Evolutionary conservation across 257 asterid species (phyloP).

Genomic region (Solanum appendiculatum): DNA sequence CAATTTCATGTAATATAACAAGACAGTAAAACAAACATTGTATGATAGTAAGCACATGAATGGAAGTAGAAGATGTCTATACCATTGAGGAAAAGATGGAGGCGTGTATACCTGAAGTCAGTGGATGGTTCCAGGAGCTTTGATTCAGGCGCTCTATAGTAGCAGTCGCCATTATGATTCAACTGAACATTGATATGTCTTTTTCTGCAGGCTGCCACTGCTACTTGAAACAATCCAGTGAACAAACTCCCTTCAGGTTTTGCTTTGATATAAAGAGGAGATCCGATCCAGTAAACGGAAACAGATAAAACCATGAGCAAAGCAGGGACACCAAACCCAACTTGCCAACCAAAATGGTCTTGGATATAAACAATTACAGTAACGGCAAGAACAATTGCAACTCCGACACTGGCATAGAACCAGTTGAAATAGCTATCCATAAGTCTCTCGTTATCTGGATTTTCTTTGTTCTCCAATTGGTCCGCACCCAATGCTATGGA

Average conservation of each 20-base stretch:
- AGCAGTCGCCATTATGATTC: not conserved
- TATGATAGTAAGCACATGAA: not conserved
- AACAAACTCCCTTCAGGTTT: slow-evolving; percentile 2
- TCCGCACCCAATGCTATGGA: slow-evolving; percentile 8
- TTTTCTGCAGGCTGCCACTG: slow-evolving; percentile 8
- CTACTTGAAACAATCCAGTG: slow-evolving; percentile 10
- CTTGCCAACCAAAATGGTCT: slow-evolving; percentile 8
- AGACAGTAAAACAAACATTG: not conserved
- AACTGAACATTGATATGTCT: not conserved
- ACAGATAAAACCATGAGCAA: slow-evolving; percentile 9
- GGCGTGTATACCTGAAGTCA: not conserved
- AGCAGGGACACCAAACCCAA: slow-evolving; percentile 14
- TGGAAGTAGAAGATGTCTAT: not conserved
- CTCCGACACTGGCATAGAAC: slow-evolving; percentile 3
- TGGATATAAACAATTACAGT: slow-evolving; percentile 13
- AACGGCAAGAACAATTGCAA: not conserved
- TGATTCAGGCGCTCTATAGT: not conserved
- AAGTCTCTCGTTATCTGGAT: not conserved
- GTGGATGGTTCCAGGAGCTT: not conserved
- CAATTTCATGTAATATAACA: not conserved
- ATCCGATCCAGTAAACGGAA: not conserved
- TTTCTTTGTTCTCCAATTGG: not conserved
- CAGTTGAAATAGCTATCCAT: not conserved
- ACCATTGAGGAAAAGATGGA: not conserved
- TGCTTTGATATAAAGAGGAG: slow-evolving; percentile 6